A percentile compares a stretch with the other conserved stretches of the same genome.
phyloP scores from a whole-genome alignment of 768 basidiomycete genomes.

The Phanerodontia chrysosporium region DNA sequence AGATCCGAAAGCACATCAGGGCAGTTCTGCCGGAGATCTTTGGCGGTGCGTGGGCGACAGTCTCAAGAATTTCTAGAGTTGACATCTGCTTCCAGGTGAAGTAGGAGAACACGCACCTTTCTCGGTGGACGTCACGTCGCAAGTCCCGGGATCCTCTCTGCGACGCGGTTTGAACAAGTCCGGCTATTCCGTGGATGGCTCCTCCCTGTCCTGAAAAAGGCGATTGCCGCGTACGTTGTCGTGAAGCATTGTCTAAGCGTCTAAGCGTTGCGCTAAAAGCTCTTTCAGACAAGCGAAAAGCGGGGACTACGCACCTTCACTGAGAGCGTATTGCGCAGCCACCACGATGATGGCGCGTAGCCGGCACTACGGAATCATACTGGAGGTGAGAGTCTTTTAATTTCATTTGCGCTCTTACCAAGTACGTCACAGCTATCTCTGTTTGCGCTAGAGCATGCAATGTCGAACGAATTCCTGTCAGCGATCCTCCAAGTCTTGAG shows the following conservation, averaged over 20 bases:
- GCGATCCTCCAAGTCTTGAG: constrained; percentile 70
- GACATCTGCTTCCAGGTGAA: not conserved
- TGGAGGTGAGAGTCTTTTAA: constrained; percentile 48
- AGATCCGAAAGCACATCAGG: constrained; percentile 69
- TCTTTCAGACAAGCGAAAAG: not conserved
- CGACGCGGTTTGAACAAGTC: constrained; percentile 73
- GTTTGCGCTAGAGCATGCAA: constrained; percentile 47
- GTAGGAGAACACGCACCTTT: not conserved
- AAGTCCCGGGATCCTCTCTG: constrained; percentile 32
- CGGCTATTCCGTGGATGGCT: constrained; percentile 70
- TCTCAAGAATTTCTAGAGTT: not conserved
- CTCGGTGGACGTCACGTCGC: not conserved
- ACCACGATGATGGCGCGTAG: constrained; percentile 57
- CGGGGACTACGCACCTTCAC: not conserved
- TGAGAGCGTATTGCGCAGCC: constrained; percentile 47
- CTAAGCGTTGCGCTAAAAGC: no score
- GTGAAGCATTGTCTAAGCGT: no score
- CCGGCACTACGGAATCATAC: constrained; percentile 62
- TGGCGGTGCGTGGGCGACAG: constrained; percentile 38
- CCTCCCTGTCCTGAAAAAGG: constrained; percentile 59
- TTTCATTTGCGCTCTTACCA: not conserved
- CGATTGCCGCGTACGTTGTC: constrained; percentile 44
- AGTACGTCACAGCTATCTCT: constrained; percentile 27
- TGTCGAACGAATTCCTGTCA: constrained; percentile 48
- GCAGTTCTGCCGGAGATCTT: constrained; percentile 63